Base-by-base conservation (phyloP, 352 stramenopile genomes). In the Pythium coloratum region DNA sequence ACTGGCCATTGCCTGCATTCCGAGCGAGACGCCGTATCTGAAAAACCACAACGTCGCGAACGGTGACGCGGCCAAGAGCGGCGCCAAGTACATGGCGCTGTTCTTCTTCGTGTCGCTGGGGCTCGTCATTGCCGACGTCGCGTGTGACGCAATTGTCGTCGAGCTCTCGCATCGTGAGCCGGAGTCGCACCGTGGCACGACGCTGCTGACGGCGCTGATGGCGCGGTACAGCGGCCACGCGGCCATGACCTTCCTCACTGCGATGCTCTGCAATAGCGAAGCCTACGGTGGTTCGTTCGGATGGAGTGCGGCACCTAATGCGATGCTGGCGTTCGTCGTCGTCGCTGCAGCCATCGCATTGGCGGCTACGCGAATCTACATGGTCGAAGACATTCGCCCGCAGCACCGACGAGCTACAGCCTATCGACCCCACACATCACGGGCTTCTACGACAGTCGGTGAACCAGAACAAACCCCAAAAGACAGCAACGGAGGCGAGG, bases 201-300 rank as follows among this genome's bases (percentile, higher is more conserved):
- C 53, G 34, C 51, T 92, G 55, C 73, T 77, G 10, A 81, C 73
- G 3, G 66, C 82, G 1, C 76, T 78, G 28, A 73, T 72, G 30
- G 70, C 70, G 14, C 67, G 77, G 9, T 86, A 79, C 67, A 8
- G 70, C 2, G 75, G 70, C 6, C 73, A 88, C 38, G 80, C 76
- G 30, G 36, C 73, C 1, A 68, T 73, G 70, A 81, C 70, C 51
- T 77, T 88, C 40, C 57, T 90, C 8, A 64, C 78, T 2, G 66
- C 76, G 2, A 62, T 91, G 40, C 72, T 89, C 20, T 89, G 80
- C 73, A 89, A 85, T 44, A 82, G 75, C 55, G 56, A 70, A 32
- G 70, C 65, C 0, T 90, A 86, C 50, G 83, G 80, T 36, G 83
- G 83, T 0, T 68, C 61, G 10, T 91, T 90, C 30, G 75, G 9